phyloP scores from a whole-genome alignment of 1,139 yeast species.

The Kodamaea plutei region DNA sequence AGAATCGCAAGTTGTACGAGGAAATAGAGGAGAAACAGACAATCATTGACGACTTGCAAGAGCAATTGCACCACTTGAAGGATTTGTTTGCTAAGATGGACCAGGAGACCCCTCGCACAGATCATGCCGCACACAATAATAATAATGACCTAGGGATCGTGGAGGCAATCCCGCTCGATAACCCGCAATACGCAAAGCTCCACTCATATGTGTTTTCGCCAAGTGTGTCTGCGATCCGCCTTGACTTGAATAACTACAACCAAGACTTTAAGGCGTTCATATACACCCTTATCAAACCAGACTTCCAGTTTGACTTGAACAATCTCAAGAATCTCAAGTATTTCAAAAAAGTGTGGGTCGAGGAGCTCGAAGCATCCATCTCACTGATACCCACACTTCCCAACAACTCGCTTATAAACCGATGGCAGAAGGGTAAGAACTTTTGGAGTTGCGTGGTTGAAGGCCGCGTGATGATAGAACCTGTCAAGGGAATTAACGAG shows the following conservation, averaged over 20 bases:
- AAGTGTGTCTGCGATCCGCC: conserved; percentile 50
- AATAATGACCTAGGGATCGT: conserved; percentile 1
- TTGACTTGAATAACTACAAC: conserved; percentile 48
- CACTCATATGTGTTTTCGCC: conserved; percentile 47
- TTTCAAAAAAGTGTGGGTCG: conserved; percentile 61
- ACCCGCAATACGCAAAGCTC: conserved; percentile 14
- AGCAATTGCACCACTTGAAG: conserved; percentile 69
- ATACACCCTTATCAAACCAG: conserved; percentile 30
- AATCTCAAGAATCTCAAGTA: conserved; percentile 54
- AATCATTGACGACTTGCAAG: conserved; percentile 61
- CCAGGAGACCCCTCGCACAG: conserved; percentile 18
- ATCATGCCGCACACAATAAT: conserved; percentile 2
- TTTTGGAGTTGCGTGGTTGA: conserved; percentile 69
- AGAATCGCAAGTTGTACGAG: conserved; percentile 55
- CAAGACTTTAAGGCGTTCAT: conserved; percentile 41
- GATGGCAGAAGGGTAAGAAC: conserved; percentile 47
- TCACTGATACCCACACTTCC: conserved; percentile 29
- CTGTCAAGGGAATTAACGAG: conserved; percentile 81
- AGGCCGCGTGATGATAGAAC: conserved; percentile 80
- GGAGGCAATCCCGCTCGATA: conserved; percentile 7
- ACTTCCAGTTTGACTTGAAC: conserved; percentile 35
- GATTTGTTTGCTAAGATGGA: conserved; percentile 32
- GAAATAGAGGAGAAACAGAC: conserved; percentile 71
- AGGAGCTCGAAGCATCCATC: conserved; percentile 71
- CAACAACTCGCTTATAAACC: conserved; percentile 32